Evolutionary conservation across 2,329 filamentous ascomycete genomes (phyloP), one percentile per base, ranked within the genome.

Genomic region (Penicillium hesseltinei): DNA sequence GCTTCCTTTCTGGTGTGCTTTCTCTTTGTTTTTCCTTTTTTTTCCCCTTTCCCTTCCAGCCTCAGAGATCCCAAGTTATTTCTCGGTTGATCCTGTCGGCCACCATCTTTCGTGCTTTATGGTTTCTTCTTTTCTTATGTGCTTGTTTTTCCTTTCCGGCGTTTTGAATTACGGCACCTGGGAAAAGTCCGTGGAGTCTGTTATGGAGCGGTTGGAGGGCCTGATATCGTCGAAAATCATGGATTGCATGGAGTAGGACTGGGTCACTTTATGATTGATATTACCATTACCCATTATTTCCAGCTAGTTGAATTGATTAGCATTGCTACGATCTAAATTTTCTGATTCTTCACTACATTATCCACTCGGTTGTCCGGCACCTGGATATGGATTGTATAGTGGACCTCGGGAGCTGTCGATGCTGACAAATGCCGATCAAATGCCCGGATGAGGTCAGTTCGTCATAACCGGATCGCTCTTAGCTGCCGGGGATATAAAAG

Each of bases 241-340:
- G 54, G 54, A 46, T 56, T 48, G 51, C 49, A 66, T 66, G 64
- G 64, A 63, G 64, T 65, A 64, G 56, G 57, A 59, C 21, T 27
- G 51, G 51, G 51, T 36, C 49, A 42, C 21, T 36, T 55, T 51
- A 64, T 54, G 61, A 59, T 57, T 64, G 59, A 63, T 59, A 59
- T 62, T 64, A 59, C 50, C 62, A 64, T 64, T 64, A 54, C 51
- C 57, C 54, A 55, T 46, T 56, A 29, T 58, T 57, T 39, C 45
- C 36, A 51, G 36, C 42, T 60, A 57, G 54, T 62, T 54, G 54
- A 64, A 65, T 61, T 58, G 51, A 58, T 42, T 57, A 54, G n/a
- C 49, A 57, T 53, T 54, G 57, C 57, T 62, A 53, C 39, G 51
- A 39, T 19, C 27, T 40, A 44, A 25, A 9, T 8, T n/a, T 48